phyloP scores from a whole-genome alignment of 371 early-diverging fungal genomes.

The Blakeslea trispora region DNA sequence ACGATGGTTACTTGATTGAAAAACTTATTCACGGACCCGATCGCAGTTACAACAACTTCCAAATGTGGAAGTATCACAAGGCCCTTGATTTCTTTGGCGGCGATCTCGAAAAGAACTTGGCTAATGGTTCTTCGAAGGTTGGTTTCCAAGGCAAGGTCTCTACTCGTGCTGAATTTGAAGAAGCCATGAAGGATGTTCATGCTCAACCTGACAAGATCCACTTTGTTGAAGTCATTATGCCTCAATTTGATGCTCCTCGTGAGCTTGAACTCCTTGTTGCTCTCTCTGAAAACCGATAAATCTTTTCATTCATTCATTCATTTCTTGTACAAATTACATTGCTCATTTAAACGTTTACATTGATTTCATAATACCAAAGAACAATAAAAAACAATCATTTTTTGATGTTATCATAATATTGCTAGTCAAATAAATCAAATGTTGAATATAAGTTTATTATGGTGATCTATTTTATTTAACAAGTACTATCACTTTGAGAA shows the following conservation, averaged over 20 bases:
- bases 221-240: constrained; percentile 43
- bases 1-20: constrained; percentile 58
- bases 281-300: constrained; percentile 30
- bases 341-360: too few relatives aligned
- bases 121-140: constrained; percentile 15
- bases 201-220: constrained; percentile 33
- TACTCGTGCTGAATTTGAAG: constrained; percentile 38
- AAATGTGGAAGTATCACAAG: constrained; percentile 52
- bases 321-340: not conserved
- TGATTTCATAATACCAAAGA: too few relatives aligned
- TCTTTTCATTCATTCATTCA: not conserved
- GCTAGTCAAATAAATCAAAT: too few relatives aligned
- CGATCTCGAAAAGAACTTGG: constrained; percentile 24
- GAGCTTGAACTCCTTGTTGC: constrained; percentile 37
- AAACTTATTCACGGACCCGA: constrained; percentile 51
- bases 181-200: constrained; percentile 28
- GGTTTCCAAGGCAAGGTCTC: constrained; percentile 31
- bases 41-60: constrained; percentile 52
- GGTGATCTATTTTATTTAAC: too few relatives aligned
- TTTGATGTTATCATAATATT: too few relatives aligned
- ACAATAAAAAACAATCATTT: too few relatives aligned
- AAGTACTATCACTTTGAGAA: too few relatives aligned
- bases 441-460: too few relatives aligned
- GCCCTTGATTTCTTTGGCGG: constrained; percentile 49
- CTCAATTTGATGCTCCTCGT: constrained; percentile 41